Base-by-base conservation (phyloP, 768 basidiomycete genomes). In the Mycena pura region DNA sequence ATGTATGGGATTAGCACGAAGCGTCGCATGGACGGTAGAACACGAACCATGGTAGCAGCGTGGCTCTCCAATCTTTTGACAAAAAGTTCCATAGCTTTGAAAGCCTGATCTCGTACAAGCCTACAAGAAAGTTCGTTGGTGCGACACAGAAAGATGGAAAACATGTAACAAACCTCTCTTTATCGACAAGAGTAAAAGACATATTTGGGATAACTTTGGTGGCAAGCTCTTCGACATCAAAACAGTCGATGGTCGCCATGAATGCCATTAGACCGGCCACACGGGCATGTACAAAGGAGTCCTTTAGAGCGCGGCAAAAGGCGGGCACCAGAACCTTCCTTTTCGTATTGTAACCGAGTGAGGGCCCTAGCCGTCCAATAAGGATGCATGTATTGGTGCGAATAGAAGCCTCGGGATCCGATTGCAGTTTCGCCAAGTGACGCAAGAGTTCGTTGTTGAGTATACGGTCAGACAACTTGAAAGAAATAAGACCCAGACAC, bases 351-450 rank as follows among this genome's bases (percentile, higher is more conserved):
- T 90, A 86, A 1, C 92, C 92, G 1, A 99, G 78, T 2, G 86
- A 83, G 0, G 93, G 93, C 0, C 92, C 95, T 6, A 99, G 82
- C 7, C 96, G 86, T 17, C 96, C 96, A 57, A 99, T 87, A 4
- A 99, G 85, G 66, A 99, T 98, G 69, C 95, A 96, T 0, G 97
- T 97, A 69, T 99, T 99, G 15, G 97, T 99, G 44, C 97, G 86
- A 67, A 99, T 98, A 6, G 95, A 96, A 3, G 96, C 86, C 75
- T 99, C 97, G 1, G 89, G 81, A 70, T 99, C 97, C 31, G 83
- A 87, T 77, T 99, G 97, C 77, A 93, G 90, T 69, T 93, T 93
- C 2, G 96, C 96, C 22, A 99, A 84, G 62, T 92, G 84, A 2
- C 96, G 90, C 11, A 99, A 85, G 19, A 99, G 86, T 62, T 99